Base-by-base conservation (phyloP, 805 yeast species). In the Myxozyma kluyveri region DNA sequence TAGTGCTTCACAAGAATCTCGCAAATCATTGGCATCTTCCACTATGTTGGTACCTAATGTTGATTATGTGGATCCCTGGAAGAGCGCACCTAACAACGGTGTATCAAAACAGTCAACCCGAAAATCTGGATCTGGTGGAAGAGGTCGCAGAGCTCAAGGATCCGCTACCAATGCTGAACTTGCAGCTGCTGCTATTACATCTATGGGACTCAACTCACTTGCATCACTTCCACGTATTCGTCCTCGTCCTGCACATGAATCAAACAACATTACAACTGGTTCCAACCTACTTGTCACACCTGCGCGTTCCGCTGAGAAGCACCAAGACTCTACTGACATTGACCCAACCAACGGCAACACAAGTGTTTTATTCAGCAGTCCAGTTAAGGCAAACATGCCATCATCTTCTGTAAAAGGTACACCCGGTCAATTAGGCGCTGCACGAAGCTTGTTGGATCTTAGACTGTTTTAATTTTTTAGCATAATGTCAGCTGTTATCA, bases 371-470 rank as follows among this genome's bases (percentile, higher is more conserved):
- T 56, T 48, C 29, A 56, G 60, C 39, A 50, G 58, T 26, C 63
- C 63, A 18, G 33, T 56, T n/a, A 60, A 57, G 48, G 40, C 47
- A 23, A 36, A 36, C 31, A 10, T 60, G 14, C 53, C 61, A 4
- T 44, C 53, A 24, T 53, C 62, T 12, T 50, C 62, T n/a, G 36
- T 60, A 21, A 60, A 61, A 39, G 63, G 64, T 6, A 61, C 65
- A 1, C 64, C 64, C 2, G 53, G 52, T 14, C 59, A 61, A 39
- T 29, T 61, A 2, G 64, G 65, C 2, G 64, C 64, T 9, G 64
- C 64, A 24, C 43, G 57, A 36, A 59, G 63, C 26, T 47, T 61
- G 27, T 52, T 61, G 14, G 55, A 61, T 26, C 35, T 61, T 21
- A 55, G 64, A n/a, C 38, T 48, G 10, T 47, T 60, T 29, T 51